Evolutionary conservation across 1,284 basidiomycete genomes (phyloP), one percentile per base, ranked within the genome.

Genomic region (Phylloporus gajari): DNA sequence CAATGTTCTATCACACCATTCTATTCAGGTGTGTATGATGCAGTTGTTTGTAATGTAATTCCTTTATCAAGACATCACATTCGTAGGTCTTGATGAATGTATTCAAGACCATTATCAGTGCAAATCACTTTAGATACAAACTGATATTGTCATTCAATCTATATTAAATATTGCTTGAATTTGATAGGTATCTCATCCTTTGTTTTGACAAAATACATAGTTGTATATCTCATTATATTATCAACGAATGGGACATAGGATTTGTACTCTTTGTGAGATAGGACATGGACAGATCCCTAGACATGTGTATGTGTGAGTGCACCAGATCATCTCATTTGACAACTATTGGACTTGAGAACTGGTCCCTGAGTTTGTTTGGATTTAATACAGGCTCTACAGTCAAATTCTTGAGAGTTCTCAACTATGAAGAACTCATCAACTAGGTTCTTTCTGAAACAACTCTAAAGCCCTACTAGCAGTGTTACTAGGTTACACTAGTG

Each of bases 101-200:
- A 75, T 65, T 75, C 70, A 0, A 25, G 44, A 0, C 75, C 65
- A 27, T 75, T 75, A 46, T 75, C 66, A 0, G 61, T 38, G 0
- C 40, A 3, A 0, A 73, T 27, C 0, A 5, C 25, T 32, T 70
- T 68, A 2, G 67, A 67, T 1, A 23, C 0, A 0, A 51, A 51
- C 3, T 1, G 6, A 12, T 21, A 5, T 5, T 69, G 68, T 0
- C n/a, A 7, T 25, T 72, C 67, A 3, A 72, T 27, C 1, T 58
- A 21, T 1, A 46, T 1, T 0, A 72, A 3, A 15, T 73, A 68
- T 3, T 62, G 30, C 32, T 68, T 62, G 0, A 73, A 60, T 32
- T 70, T 59, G 2, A 0, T 2, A 5, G 48, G 0, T 0, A 35
- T 35, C 5, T 72, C 51, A 17, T n/a, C 32, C 21, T 72, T 72